Conservation (phyloP, 2,329 filamentous ascomycete genomes). For the Fragosphaeria purpurea region DNA sequence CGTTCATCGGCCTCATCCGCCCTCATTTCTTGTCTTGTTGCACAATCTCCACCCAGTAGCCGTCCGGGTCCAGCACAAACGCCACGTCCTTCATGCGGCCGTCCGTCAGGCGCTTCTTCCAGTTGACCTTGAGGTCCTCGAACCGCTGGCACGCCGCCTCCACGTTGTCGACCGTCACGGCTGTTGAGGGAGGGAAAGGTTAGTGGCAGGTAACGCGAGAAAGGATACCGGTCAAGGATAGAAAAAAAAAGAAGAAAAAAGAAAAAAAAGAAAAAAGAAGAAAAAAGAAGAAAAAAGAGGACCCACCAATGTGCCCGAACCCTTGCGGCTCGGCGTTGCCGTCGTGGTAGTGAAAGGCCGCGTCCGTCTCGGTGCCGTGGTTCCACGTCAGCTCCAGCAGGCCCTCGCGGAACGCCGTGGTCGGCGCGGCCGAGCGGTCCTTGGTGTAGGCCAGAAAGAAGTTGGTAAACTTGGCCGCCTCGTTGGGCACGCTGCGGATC, state of each 20-base stretch:
- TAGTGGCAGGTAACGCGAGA: neutral
- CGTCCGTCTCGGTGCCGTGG: conserved; percentile 74
- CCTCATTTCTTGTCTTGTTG: conserved; percentile 30
- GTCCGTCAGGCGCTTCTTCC: conserved; percentile 93
- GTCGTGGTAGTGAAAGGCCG: conserved; percentile 76
- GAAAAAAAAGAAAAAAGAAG: too few relatives aligned
- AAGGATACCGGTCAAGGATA: too few relatives aligned
- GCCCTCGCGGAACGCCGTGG: conserved; percentile 56
- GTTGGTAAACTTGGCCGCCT: conserved; percentile 68
- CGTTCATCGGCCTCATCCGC: too few relatives aligned
- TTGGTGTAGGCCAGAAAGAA: conserved; percentile 83
- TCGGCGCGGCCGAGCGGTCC: conserved; percentile 41
- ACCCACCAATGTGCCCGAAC: conserved; percentile 83
- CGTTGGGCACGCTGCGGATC: conserved; percentile 60
- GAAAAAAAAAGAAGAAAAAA: too few relatives aligned
- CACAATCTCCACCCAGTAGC: conserved; percentile 71
- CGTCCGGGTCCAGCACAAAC: conserved; percentile 80
- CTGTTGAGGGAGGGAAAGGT: conserved; percentile 25
- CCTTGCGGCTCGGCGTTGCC: conserved; percentile 88
- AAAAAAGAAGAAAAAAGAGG: neutral
- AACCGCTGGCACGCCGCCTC: conserved; percentile 79
- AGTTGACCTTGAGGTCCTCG: conserved; percentile 69
- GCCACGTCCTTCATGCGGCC: conserved; percentile 90
- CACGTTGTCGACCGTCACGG: conserved; percentile 77
- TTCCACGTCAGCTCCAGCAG: conserved; percentile 86